Evolutionary conservation across 2,329 filamentous ascomycete genomes (phyloP).

Genomic region (Aspergillus intermedius): DNA sequence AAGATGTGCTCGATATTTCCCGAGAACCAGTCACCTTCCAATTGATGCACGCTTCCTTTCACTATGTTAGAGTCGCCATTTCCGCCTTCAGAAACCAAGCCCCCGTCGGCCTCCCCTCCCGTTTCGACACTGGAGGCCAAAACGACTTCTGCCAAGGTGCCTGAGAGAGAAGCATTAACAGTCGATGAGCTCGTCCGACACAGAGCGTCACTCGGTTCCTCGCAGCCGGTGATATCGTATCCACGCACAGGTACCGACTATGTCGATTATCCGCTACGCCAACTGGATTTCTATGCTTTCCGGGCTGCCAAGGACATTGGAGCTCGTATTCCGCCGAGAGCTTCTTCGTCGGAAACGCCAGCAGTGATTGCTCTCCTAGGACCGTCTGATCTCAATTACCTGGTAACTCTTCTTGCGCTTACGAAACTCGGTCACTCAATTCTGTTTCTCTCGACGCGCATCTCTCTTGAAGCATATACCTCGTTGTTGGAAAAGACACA

Average conservation of each 20-base stretch:
- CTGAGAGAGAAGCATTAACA: conserved; percentile 18
- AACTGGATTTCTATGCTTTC: conserved; percentile 36
- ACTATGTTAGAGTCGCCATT: not conserved
- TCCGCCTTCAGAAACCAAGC: not conserved
- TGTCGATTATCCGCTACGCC: conserved; percentile 42
- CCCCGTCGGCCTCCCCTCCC: not conserved
- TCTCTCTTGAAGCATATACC: conserved; percentile 47
- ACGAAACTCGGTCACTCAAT: conserved; percentile 51
- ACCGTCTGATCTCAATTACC: conserved; percentile 49
- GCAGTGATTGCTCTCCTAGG: conserved; percentile 47
- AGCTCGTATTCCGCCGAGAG: conserved; percentile 16
- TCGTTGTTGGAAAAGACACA: conserved; percentile 42
- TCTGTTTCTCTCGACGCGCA: conserved; percentile 49
- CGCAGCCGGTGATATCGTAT: conserved; percentile 39
- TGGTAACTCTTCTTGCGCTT: conserved; percentile 50
- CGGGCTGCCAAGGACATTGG: conserved; percentile 25
- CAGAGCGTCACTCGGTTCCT: conserved; percentile 28
- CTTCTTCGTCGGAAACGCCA: conserved; percentile 20
- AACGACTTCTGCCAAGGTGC: not conserved
- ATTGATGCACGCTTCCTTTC: not conserved
- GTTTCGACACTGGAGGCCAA: conserved; percentile 1
- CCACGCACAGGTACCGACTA: conserved; percentile 40
- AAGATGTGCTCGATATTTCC: not conserved
- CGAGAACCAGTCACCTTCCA: not conserved
- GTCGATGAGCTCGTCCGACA: conserved; percentile 36